Evolutionary conservation across 345 rosid genomes (phyloP), one percentile per base, ranked within the genome.

Genomic region (Heritiera littoralis): DNA sequence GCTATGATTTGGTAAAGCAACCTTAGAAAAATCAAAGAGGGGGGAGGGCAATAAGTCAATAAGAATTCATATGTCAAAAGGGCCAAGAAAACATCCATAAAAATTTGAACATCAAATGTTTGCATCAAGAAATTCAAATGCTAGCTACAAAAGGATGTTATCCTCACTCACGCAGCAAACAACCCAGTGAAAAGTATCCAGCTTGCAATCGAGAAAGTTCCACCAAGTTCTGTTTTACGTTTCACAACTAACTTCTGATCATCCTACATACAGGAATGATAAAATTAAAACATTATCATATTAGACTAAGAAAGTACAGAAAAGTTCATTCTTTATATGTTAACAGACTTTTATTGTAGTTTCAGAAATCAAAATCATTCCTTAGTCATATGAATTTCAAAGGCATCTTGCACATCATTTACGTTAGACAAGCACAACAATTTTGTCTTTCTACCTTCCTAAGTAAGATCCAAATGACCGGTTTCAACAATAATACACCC

Each of bases 181-280:
- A 96, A 82, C 45, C 99, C 99, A 35, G 86, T 86, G 87, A 96
- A 96, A 61, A 96, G 92, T 30, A 94, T 96, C 92, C 93, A 96
- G 89, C 97, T 91, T 67, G 99, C 99, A 23, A 96, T 90, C 3
- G 99, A 96, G 65, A 96, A 92, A 45, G 91, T 81, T 78, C 98
- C 99, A 32, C 99, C 99, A 3, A 96, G 90, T 78, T 96, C 99
- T 0, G 98, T 96, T 88, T 96, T 96, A 58, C 98, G 85, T 84
- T 96, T 96, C 83, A 76, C 89, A 1, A 94, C 93, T 78, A 86
- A 86, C 64, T 86, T 84, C 65, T 85, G 99, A 86, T 96, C 99
- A 79, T 96, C 97, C 99, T 96, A 76, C 48, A 78, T 56, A 58
- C 28, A 28, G 54, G 72, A 30, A 54, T 14, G n/a, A 67, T 20